Conservation (phyloP, 2,329 filamentous ascomycete species). For the Stagonosporopsis cucurbitacearum region DNA sequence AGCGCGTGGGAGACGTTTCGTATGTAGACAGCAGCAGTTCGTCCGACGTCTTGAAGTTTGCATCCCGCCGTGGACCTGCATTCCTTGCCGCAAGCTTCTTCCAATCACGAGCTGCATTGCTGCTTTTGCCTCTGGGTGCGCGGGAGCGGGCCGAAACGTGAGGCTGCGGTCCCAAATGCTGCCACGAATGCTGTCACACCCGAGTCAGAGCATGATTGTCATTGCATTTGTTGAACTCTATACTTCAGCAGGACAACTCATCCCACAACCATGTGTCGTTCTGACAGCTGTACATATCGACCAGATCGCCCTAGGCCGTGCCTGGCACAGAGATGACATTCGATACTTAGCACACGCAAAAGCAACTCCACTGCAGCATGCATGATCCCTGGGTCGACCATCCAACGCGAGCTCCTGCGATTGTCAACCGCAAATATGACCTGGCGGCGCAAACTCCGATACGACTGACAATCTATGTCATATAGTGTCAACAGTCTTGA, state of each 20-base stretch:
- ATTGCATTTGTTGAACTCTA: neutral
- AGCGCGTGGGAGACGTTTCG: neutral
- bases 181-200: conserved; percentile 11
- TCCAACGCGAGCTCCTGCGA: neutral
- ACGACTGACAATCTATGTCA: neutral
- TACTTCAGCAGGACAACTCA: conserved; percentile 1
- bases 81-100: conserved; percentile 11
- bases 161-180: conserved; percentile 16
- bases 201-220: neutral
- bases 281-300: conserved; percentile 2
- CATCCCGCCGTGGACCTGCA: conserved; percentile 11
- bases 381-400: conserved; percentile 3
- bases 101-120: conserved; percentile 13
- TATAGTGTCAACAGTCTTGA: neutral
- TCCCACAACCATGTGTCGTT: neutral
- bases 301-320: neutral
- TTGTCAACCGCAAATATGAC: neutral
- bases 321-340: conserved; percentile 4
- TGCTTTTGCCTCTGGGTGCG: conserved; percentile 9
- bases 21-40: neutral
- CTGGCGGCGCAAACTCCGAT: neutral
- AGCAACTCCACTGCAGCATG: conserved; percentile 9
- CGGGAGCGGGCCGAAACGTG: conserved; percentile 15
- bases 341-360: conserved; percentile 10
- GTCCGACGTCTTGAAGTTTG: conserved; percentile 10